Evolutionary conservation across 768 basidiomycete species (phyloP).

Genomic region (Leccinum barrowsii): DNA sequence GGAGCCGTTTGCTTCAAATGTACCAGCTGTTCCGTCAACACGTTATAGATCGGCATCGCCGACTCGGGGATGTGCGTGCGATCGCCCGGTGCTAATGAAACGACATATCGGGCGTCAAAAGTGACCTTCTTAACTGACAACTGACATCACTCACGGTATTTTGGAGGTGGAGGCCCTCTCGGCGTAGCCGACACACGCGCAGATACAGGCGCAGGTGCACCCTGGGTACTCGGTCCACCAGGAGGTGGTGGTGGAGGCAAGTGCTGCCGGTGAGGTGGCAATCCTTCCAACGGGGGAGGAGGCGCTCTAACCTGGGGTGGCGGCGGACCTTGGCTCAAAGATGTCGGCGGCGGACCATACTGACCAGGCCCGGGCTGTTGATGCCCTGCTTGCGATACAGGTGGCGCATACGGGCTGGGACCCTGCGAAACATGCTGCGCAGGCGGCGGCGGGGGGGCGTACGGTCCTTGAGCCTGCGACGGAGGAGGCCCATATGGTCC

Average conservation of each 20-base stretch:
- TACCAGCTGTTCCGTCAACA: constrained; percentile 60
- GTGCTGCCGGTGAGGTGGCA: constrained; percentile 23
- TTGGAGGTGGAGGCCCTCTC: constrained; percentile 43
- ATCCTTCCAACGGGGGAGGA: constrained; percentile 26
- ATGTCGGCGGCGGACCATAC: constrained; percentile 31
- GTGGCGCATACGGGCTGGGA: constrained; percentile 18
- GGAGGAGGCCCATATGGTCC: constrained; percentile 28
- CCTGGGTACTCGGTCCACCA: constrained; percentile 22
- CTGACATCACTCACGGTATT: constrained; percentile 51
- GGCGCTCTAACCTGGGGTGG: constrained; percentile 26
- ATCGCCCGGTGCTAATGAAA: constrained; percentile 73
- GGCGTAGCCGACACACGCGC: constrained; percentile 32
- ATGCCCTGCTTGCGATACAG: constrained; percentile 8
- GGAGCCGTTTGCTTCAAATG: constrained; percentile 72
- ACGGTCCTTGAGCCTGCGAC: constrained; percentile 15
- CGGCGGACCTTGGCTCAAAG: constrained; percentile 26
- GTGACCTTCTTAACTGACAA: neutral
- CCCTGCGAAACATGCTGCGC: neutral
- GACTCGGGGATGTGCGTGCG: constrained; percentile 84
- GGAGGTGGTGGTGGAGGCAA: constrained; percentile 27
- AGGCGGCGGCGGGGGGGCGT: constrained; percentile 18
- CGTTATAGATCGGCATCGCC: constrained; percentile 59
- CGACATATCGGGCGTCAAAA: neutral
- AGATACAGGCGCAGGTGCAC: constrained; percentile 22
- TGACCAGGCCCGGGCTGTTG: constrained; percentile 14